These are phyloP conservation scores for Cicer pinnatifidum DNA, from an alignment of 306 rosid genomes.

Conservation along the genomic window DNA sequence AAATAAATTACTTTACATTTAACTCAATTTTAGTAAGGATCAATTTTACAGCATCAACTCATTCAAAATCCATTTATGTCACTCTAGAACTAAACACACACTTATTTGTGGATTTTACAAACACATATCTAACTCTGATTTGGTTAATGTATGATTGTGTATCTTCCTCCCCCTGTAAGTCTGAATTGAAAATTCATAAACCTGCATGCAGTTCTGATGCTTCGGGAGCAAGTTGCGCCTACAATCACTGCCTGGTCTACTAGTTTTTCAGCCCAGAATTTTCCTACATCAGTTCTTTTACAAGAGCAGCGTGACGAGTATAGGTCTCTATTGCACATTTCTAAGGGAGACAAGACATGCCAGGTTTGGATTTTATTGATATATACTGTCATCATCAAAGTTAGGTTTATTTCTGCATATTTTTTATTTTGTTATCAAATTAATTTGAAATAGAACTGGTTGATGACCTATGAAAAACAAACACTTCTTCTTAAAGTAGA, in stretches of 20 bases:
- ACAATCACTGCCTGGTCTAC: conserved; percentile 56
- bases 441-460: conserved; percentile 24
- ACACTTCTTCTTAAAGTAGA: not conserved
- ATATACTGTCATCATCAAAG: not conserved
- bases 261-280: conserved; percentile 58
- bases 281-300: conserved; percentile 71
- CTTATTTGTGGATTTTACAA: conserved; percentile 3
- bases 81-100: not conserved
- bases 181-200: conserved; percentile 34
- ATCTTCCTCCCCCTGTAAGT: not conserved
- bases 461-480: not conserved
- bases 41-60: too few species aligned
- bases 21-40: too few species aligned
- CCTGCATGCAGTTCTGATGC: conserved; percentile 67
- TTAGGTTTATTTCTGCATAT: conserved; percentile 21
- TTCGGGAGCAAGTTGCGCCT: conserved; percentile 63
- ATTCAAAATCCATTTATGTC: too few species aligned
- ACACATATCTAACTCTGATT: not conserved
- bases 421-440: conserved; percentile 13
- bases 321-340: conserved; percentile 59
- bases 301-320: conserved; percentile 82
- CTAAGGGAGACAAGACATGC: conserved; percentile 64
- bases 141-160: not conserved
- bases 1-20: too few species aligned
- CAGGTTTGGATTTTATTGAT: conserved; percentile 59